Evolutionary conservation across 345 rosid species (phyloP).

Genomic region (Laguncularia racemosa): DNA sequence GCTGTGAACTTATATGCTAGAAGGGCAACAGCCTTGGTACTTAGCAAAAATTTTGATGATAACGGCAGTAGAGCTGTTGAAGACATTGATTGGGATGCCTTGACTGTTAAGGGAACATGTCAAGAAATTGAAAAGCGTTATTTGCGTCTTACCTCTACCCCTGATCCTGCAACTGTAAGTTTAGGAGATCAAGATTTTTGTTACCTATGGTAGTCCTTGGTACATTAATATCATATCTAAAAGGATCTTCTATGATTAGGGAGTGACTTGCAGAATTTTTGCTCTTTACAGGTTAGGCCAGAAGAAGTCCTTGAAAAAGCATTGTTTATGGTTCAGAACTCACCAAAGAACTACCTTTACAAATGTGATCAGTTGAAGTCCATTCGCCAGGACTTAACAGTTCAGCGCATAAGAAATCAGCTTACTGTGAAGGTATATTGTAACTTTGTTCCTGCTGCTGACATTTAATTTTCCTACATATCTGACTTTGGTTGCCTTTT

Average conservation of each 20-base stretch:
- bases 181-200: slow-evolving; percentile 15
- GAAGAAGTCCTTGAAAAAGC: slow-evolving; percentile 95
- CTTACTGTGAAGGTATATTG: slow-evolving; percentile 73
- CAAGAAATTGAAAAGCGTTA: slow-evolving; percentile 95
- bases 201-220: slow-evolving; percentile 7
- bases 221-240: background rate
- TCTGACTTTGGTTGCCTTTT: background rate
- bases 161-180: slow-evolving; percentile 91
- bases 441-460: background rate
- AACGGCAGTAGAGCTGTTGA: slow-evolving; percentile 87
- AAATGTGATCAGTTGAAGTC: slow-evolving; percentile 99
- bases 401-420: slow-evolving; percentile 80
- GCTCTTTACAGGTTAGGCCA: slow-evolving; percentile 74
- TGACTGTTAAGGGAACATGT: slow-evolving; percentile 91
- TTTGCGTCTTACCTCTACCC: slow-evolving; percentile 98
- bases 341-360: slow-evolving; percentile 85
- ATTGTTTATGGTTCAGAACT: slow-evolving; percentile 69
- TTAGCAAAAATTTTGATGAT: slow-evolving; percentile 65
- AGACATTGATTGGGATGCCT: slow-evolving; percentile 98
- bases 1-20: slow-evolving; percentile 53
- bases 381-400: slow-evolving; percentile 97
- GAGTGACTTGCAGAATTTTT: slow-evolving; percentile 3
- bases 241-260: background rate
- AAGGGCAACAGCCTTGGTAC: slow-evolving; percentile 71
- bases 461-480: background rate